These are phyloP conservation scores for Termitomyces sp. DNA, from an alignment of 768 basidiomycete species.

Conservation along the genomic window DNA sequence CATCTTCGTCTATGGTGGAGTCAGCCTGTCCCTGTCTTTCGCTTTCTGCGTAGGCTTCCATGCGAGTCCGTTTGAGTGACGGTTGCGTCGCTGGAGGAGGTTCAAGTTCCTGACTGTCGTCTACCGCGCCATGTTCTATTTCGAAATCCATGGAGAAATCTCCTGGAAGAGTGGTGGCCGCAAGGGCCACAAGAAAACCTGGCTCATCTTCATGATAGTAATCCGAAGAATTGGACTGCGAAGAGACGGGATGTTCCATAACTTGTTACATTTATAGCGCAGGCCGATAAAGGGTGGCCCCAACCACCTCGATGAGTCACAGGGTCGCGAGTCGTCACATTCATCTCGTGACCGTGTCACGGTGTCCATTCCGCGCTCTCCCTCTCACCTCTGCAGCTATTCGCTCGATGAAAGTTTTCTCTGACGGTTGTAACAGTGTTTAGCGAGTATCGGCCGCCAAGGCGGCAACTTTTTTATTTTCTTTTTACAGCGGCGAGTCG, in stretches of 20 bases:
- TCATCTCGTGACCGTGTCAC: not conserved
- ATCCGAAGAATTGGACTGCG: slow-evolving; percentile 40
- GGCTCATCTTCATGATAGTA: slow-evolving; percentile 52
- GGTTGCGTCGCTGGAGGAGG: slow-evolving; percentile 37
- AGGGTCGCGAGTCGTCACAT: not conserved
- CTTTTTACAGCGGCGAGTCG: too few species aligned
- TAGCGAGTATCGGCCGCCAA: too few species aligned
- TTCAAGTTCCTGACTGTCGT: slow-evolving; percentile 22
- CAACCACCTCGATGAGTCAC: too few species aligned
- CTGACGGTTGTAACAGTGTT: too few species aligned
- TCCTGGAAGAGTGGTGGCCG: slow-evolving; percentile 39
- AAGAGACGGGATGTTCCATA: slow-evolving; percentile 10
- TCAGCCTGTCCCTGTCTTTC: slow-evolving; percentile 10
- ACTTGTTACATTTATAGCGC: not conserved
- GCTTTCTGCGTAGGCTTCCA: slow-evolving; percentile 19
- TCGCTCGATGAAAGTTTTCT: too few species aligned
- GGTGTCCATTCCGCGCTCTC: too few species aligned
- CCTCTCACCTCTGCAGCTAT: too few species aligned
- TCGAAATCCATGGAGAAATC: slow-evolving; percentile 21
- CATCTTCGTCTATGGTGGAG: slow-evolving; percentile 29
- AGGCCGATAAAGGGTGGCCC: too few species aligned
- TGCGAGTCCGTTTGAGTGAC: slow-evolving; percentile 32
- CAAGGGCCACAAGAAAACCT: slow-evolving; percentile 44
- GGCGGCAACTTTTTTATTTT: too few species aligned
- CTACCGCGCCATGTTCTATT: slow-evolving; percentile 3